Evolutionary conservation across 2,329 filamentous ascomycete species (phyloP).

Genomic region (Sphaceloma murrayae): DNA sequence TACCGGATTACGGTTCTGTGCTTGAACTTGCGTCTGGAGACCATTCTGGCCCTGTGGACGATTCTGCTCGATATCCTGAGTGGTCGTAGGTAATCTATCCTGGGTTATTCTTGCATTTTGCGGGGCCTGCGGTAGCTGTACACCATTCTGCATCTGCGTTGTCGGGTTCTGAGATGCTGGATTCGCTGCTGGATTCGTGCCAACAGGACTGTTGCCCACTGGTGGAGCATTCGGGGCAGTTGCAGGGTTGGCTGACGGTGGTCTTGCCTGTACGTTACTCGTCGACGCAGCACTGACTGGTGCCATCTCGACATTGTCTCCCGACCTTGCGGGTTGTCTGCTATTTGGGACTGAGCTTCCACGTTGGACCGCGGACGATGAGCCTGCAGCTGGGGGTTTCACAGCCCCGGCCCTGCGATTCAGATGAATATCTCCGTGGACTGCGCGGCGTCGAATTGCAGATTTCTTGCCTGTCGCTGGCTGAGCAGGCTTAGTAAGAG

Average conservation of each 20-base stretch:
- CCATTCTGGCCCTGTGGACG: not conserved
- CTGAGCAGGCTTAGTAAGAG: too few relatives aligned
- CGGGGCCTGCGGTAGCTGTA: too few relatives aligned
- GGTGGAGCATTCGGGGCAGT: too few relatives aligned
- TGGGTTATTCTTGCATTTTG: too few relatives aligned
- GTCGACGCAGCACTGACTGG: not conserved
- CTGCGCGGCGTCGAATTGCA: not conserved
- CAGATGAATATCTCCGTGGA: not conserved
- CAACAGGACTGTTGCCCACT: not conserved
- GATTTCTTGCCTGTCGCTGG: too few relatives aligned
- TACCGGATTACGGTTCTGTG: not conserved
- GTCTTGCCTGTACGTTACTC: not conserved
- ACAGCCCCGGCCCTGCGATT: not conserved
- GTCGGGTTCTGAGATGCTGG: not conserved
- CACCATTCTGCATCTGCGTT: not conserved
- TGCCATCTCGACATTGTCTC: constrained; percentile 5
- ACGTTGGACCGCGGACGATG: not conserved
- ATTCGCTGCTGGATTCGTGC: not conserved
- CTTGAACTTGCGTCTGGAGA: not conserved
- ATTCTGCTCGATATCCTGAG: constrained; percentile 1
- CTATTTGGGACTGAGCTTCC: not conserved
- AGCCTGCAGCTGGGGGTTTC: not conserved
- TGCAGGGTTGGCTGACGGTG: too few relatives aligned
- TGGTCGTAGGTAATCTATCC: not conserved
- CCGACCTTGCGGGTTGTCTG: not conserved